Percentiles rank a stretch among this genome's conserved stretches.
Evolutionary conservation across 2,329 filamentous ascomycete genomes (phyloP).

Genomic region (Aspergillus calidoustus): DNA sequence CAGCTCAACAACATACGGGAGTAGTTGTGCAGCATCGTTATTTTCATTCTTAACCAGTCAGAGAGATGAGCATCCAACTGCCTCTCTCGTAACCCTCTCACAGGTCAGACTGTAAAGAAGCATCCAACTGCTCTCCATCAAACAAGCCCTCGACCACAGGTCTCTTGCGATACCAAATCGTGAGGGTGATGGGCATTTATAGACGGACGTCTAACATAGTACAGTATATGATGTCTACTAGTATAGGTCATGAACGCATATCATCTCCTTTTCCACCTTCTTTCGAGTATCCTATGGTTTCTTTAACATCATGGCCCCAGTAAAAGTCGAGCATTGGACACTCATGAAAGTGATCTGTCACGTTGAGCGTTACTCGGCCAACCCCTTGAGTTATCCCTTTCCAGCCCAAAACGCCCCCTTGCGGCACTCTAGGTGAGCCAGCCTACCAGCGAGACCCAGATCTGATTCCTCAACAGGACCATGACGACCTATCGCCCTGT

Average conservation of each 20-base stretch:
- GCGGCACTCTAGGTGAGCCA: background rate
- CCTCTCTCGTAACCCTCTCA: conserved; percentile 41
- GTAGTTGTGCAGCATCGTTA: conserved; percentile 38
- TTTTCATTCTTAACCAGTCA: conserved; percentile 43
- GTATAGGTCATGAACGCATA: conserved; percentile 3
- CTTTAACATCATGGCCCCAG: background rate
- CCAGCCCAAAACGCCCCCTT: conserved; percentile 12
- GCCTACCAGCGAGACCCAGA: background rate
- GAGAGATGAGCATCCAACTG: conserved; percentile 49
- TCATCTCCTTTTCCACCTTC: conserved; percentile 1
- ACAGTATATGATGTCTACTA: conserved; percentile 6
- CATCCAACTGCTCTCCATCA: conserved; percentile 51
- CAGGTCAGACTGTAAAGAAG: conserved; percentile 46
- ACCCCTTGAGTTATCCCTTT: conserved; percentile 21
- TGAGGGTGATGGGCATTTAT: conserved; percentile 28
- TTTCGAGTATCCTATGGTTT: background rate
- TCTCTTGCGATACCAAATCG: conserved; percentile 8
- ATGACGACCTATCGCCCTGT: background rate
- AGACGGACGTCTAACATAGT: conserved; percentile 15
- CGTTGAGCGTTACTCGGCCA: background rate
- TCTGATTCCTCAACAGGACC: background rate
- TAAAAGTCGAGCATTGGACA: background rate
- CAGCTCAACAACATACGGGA: conserved; percentile 28
- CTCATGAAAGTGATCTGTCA: conserved; percentile 7
- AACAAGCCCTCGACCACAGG: conserved; percentile 29